Conservation (phyloP, 2,329 filamentous ascomycete species). For the Clarireedia monteithiana region DNA sequence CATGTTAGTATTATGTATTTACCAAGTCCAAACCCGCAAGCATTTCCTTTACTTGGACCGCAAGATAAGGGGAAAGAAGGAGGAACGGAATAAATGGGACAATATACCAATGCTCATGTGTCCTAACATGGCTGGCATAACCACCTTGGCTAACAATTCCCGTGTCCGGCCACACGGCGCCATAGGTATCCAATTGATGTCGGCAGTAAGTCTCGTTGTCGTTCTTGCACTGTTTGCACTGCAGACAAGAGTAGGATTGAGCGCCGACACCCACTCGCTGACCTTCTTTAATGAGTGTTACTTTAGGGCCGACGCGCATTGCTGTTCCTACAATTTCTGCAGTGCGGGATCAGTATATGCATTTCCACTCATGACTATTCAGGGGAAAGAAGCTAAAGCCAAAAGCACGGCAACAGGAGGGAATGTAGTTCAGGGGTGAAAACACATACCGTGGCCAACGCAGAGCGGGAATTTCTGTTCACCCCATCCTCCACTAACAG, state of each 20-base stretch:
- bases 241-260: constrained; percentile 44
- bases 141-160: constrained; percentile 57
- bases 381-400: not conserved
- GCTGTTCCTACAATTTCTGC: constrained; percentile 62
- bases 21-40: not conserved
- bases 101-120: constrained; percentile 61
- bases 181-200: constrained; percentile 43
- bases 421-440: not conserved
- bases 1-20: not conserved
- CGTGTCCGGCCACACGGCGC: constrained; percentile 41
- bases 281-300: constrained; percentile 47
- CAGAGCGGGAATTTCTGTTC: constrained; percentile 42
- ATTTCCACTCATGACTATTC: not conserved
- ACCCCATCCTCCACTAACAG: constrained; percentile 52
- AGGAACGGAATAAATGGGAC: not conserved
- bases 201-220: constrained; percentile 50
- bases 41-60: not conserved
- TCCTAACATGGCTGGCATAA: constrained; percentile 61
- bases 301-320: constrained; percentile 57
- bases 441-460: constrained; percentile 39
- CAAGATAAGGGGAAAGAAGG: not conserved
- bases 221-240: constrained; percentile 45
- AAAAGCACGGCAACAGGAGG: too few relatives aligned
- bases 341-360: not conserved
- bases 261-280: constrained; percentile 48